Percentiles rank a stretch among this genome's conserved stretches.
phyloP scores from a whole-genome alignment of 345 rosid species.

The Hypericum androsaemum region DNA sequence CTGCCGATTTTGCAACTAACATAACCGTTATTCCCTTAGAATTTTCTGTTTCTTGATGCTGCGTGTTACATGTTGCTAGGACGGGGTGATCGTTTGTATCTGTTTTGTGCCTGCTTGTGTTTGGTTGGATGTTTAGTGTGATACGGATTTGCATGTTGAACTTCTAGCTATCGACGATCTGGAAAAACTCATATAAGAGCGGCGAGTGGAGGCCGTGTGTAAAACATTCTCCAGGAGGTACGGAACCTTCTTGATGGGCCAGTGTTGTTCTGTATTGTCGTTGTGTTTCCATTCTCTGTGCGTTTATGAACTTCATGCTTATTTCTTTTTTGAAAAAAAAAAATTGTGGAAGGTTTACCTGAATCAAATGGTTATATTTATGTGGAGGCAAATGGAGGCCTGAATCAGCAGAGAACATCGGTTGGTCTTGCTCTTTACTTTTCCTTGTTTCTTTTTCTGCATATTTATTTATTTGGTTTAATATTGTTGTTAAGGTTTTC shows the following conservation, averaged over 20 bases:
- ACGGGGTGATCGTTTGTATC: no score
- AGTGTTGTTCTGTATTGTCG: no score
- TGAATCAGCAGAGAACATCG: conserved; percentile 98
- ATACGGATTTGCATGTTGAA: no score
- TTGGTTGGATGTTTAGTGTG: no score
- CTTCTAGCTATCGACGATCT: conserved; percentile 64
- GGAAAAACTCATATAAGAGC: conserved; percentile 76
- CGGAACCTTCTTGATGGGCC: not conserved
- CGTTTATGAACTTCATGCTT: no score
- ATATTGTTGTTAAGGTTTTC: not conserved
- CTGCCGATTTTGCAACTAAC: no score
- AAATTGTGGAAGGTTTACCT: conserved; percentile 49
- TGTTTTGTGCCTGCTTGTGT: no score
- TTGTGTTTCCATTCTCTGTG: no score
- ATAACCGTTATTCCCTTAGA: no score
- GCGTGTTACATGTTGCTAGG: no score
- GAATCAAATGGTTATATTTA: conserved; percentile 92
- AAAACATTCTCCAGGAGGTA: conserved; percentile 67
- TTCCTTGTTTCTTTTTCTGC: not conserved
- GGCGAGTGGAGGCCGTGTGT: conserved; percentile 78
- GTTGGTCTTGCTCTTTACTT: conserved; percentile 42
- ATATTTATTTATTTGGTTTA: not conserved
- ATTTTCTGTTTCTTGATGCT: no score
- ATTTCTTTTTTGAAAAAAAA: conserved; percentile 3
- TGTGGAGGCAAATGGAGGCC: conserved; percentile 97